Conservation (phyloP, 1,284 basidiomycete species). For the Sparassis latifolia region DNA sequence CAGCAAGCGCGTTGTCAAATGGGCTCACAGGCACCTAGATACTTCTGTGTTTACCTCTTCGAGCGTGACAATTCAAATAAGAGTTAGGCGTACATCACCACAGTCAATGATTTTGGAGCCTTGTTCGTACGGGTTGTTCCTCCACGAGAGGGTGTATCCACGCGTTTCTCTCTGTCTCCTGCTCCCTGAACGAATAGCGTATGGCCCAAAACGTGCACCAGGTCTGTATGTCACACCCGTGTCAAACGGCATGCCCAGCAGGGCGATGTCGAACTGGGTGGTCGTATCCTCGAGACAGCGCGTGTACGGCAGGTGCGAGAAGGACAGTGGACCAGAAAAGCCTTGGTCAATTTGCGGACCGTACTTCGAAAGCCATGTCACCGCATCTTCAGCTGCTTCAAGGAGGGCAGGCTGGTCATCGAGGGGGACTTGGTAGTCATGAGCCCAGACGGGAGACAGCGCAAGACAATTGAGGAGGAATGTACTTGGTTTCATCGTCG, state of each 20-base stretch:
- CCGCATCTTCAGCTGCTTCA: neutral
- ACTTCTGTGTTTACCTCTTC: no score
- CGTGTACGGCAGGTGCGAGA: conserved; percentile 67
- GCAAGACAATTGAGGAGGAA: neutral
- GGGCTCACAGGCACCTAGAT: conserved; percentile 61
- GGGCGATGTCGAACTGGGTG: conserved; percentile 59
- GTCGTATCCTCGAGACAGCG: conserved; percentile 60
- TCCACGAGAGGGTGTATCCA: conserved; percentile 64
- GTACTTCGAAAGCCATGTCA: conserved; percentile 58
- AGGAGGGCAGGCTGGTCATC: conserved; percentile 1
- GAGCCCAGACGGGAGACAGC: neutral
- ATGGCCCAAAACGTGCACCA: conserved; percentile 78
- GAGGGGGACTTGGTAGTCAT: conserved; percentile 8
- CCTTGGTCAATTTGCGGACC: conserved; percentile 62
- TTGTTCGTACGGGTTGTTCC: conserved; percentile 55
- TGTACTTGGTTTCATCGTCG: neutral
- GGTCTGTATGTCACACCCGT: conserved; percentile 66
- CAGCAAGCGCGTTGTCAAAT: conserved; percentile 69
- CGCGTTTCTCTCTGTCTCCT: conserved; percentile 50
- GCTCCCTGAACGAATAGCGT: conserved; percentile 74
- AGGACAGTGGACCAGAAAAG: conserved; percentile 68
- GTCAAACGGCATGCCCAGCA: conserved; percentile 80
- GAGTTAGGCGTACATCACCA: conserved; percentile 49
- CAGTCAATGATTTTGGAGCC: conserved; percentile 68
- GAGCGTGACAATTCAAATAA: neutral